These are phyloP conservation scores for Eremothecium sinecaudum DNA, from an alignment of 1,139 yeast species.

Conservation along the genomic window DNA sequence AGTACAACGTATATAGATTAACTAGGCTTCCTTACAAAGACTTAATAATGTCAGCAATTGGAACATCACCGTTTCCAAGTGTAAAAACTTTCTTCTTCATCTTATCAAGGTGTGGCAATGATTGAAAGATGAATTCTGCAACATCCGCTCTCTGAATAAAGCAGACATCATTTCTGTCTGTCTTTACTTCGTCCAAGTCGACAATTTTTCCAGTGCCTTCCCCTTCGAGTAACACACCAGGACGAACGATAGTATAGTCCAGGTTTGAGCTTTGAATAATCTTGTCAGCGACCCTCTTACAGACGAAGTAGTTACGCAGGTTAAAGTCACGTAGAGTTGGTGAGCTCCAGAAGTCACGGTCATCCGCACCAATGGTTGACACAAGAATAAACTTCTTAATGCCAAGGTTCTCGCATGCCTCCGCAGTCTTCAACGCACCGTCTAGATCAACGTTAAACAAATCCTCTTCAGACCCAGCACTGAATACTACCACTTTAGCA, in stretches of 20 bases:
- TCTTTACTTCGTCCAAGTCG: conserved; percentile 13
- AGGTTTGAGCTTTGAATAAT: conserved; percentile 35
- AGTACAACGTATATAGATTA: too few species aligned
- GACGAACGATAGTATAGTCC: conserved; percentile 47
- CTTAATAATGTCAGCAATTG: conserved; percentile 24
- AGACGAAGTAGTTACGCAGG: conserved; percentile 38
- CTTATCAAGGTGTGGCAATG: conserved; percentile 21
- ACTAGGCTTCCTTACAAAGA: conserved; percentile 12
- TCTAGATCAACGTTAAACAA: conserved; percentile 52
- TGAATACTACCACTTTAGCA: conserved; percentile 49
- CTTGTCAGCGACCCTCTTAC: conserved; percentile 49
- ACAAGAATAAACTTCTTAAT: conserved; percentile 44
- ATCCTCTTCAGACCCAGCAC: conserved; percentile 47
- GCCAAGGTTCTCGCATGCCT: conserved; percentile 43
- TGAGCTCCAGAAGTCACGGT: conserved; percentile 39
- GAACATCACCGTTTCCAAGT: conserved; percentile 29
- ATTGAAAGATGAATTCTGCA: conserved; percentile 20
- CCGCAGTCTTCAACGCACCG: conserved; percentile 50
- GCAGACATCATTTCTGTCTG: conserved; percentile 9
- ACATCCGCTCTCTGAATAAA: conserved; percentile 26
- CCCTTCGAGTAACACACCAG: conserved; percentile 37
- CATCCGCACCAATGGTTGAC: conserved; percentile 48
- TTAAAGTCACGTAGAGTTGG: conserved; percentile 25
- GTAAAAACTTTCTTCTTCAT: conserved; percentile 30
- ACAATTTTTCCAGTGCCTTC: conserved; percentile 37